Conservation (phyloP, 345 rosid species). For the Populus ilicifolia region DNA sequence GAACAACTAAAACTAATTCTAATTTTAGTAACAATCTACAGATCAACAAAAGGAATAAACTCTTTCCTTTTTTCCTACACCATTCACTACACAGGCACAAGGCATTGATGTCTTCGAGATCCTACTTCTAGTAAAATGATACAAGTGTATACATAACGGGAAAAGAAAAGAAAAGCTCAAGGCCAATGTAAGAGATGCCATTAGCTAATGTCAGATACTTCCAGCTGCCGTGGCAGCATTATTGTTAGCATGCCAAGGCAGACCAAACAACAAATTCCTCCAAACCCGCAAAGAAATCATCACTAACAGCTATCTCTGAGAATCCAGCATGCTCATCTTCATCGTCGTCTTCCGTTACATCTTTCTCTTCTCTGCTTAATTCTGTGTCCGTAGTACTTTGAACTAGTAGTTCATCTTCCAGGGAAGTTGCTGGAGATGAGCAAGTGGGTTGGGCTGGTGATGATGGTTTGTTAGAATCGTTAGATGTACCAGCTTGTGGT, state of each 20-base stretch:
- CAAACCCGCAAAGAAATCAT: constrained; percentile 78
- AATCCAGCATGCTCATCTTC: constrained; percentile 54
- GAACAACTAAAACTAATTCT: background rate
- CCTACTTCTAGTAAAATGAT: constrained; percentile 26
- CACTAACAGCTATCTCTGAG: constrained; percentile 58
- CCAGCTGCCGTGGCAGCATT: constrained; percentile 33
- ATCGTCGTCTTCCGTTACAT: constrained; percentile 50
- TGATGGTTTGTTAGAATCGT: constrained; percentile 32
- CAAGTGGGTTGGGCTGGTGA: constrained; percentile 28
- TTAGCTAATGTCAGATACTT: constrained; percentile 14
- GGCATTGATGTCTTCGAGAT: constrained; percentile 13
- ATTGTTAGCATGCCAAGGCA: constrained; percentile 28
- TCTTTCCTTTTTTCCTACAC: constrained; percentile 8
- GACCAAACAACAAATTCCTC: constrained; percentile 50
- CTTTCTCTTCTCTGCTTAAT: constrained; percentile 48
- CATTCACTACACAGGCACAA: constrained; percentile 17
- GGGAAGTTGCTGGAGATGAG: constrained; percentile 51
- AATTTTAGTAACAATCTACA: background rate
- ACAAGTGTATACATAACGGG: constrained; percentile 2
- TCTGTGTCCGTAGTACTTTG: constrained; percentile 34
- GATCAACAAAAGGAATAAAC: background rate
- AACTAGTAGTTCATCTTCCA: constrained; percentile 43
- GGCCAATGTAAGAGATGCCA: background rate
- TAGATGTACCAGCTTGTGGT: constrained; percentile 17
- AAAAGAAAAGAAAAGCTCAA: background rate